Percentiles rank a stretch among this genome's conserved stretches.
Conservation (phyloP, 1,139 yeast genomes). For the Saccharomyces pastorianus region DNA sequence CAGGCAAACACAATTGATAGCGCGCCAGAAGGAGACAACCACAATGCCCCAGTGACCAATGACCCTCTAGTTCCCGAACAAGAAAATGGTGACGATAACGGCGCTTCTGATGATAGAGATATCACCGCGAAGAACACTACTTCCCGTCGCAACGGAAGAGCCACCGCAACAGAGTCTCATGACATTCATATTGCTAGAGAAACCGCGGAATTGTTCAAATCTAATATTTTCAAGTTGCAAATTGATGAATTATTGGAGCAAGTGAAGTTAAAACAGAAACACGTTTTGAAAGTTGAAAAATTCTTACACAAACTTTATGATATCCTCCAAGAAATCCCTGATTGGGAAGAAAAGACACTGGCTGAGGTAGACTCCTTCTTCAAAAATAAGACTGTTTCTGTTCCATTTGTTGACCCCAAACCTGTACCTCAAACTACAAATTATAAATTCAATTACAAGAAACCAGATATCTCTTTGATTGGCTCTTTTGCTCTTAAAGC, state of each 20-base stretch:
- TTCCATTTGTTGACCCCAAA: constrained; percentile 88
- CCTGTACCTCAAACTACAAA: constrained; percentile 52
- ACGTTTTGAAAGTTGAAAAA: constrained; percentile 61
- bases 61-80: constrained; percentile 11
- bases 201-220: constrained; percentile 87
- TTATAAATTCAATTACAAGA: constrained; percentile 58
- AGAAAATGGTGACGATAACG: constrained; percentile 14
- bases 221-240: constrained; percentile 88
- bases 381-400: constrained; percentile 43
- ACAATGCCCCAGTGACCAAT: constrained; percentile 7
- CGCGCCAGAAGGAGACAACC: constrained; percentile 15
- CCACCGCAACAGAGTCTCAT: constrained; percentile 48
- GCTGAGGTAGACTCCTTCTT: constrained; percentile 47
- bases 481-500: constrained; percentile 89
- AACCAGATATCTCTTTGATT: constrained; percentile 73
- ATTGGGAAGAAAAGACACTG: constrained; percentile 43
- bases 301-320: constrained; percentile 72
- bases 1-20: constrained; percentile 8
- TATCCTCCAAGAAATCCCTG: constrained; percentile 54
- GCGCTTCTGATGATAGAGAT: constrained; percentile 16
- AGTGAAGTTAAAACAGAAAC: constrained; percentile 62
- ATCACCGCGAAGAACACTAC: constrained; percentile 9
- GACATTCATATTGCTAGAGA: constrained; percentile 89
- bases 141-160: constrained; percentile 4
- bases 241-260: constrained; percentile 84